Base-by-base conservation (phyloP, 139 green algal species). In the Chlorella sp. region DNA sequence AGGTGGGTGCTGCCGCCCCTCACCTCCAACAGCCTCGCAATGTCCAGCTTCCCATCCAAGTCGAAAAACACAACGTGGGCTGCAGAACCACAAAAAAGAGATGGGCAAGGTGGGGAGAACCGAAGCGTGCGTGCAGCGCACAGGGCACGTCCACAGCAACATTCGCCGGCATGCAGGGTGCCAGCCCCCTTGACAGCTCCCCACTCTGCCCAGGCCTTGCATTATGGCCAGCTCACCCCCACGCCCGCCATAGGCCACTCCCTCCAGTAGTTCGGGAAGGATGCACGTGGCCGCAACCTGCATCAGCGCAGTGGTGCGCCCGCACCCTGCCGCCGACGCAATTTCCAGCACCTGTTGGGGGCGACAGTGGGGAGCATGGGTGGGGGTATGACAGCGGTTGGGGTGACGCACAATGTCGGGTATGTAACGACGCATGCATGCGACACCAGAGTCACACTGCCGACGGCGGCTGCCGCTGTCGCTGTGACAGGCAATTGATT, bases 21-120 rank as follows among this genome's bases (percentile, higher is more conserved):
- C 53, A 83, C 75, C 88, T 90, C 68, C 60, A 86, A 26, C 64
- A 94, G 32, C 21, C 90, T 32, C 24, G 93, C 26, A 32, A 88
- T 61, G 21, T 94, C 91, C 73, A 93, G 89, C 69, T 93, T 94
- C 30, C 71, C 78, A 76, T 94, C 91, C 14, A 94, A 66, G 34
- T 94, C 91, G 19, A 92, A 79, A 21, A 88, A 86, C 5, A 92
- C 34, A 11, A 93, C 77, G 30, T 92, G 61, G 19, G 28, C 88
- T 88, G 88, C 32, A 40, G 5, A 14, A 39, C 16, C 19, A 66
- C 14, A 21, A 66, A n/a, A n/a, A n/a, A n/a, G n/a, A n/a, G n/a
- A n/a, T n/a, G 14, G 39, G 14, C 30, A 61, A 40, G 30, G 34
- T 4, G n/a, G 21, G 39, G 12, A 26, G 77, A 7, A 83, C 14